Conservation (phyloP, 2,329 filamentous ascomycete genomes). For the Aspergillus sp. region DNA sequence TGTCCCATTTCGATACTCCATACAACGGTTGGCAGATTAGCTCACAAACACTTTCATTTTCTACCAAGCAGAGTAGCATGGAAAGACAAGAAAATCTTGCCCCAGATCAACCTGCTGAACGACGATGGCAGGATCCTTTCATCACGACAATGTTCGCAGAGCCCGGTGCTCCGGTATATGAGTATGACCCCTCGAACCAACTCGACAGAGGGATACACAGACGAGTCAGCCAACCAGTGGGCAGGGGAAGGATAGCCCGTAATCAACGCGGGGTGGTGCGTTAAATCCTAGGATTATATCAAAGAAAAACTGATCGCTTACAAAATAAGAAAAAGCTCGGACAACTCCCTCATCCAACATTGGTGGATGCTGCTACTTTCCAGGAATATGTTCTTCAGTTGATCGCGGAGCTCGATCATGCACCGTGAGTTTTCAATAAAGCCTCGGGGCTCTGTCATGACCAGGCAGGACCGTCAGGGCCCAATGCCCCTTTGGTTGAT, state of each 20-base stretch:
- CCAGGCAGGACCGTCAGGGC: neutral
- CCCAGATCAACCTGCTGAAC: neutral
- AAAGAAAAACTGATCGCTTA: neutral
- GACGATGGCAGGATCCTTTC: neutral
- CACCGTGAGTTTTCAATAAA: neutral
- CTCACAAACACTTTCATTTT: neutral
- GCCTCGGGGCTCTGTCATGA: neutral
- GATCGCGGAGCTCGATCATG: conserved; percentile 2
- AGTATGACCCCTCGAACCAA: conserved; percentile 1
- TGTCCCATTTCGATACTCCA: neutral
- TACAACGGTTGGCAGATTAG: neutral
- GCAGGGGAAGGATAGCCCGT: neutral
- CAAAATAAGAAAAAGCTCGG: neutral
- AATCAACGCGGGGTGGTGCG: neutral
- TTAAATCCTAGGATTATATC: neutral
- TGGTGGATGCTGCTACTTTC: conserved; percentile 1
- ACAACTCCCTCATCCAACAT: neutral
- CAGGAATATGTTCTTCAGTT: conserved; percentile 5
- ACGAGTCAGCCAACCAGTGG: neutral
- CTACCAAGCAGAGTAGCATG: neutral
- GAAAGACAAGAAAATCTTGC: conserved; percentile 3
- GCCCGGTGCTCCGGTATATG: neutral
- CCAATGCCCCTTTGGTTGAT: neutral
- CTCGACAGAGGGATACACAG: neutral
- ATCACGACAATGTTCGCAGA: conserved; percentile 6